Evolutionary conservation across 805 yeast genomes (phyloP).

Genomic region (Isabelozyma heimii): DNA sequence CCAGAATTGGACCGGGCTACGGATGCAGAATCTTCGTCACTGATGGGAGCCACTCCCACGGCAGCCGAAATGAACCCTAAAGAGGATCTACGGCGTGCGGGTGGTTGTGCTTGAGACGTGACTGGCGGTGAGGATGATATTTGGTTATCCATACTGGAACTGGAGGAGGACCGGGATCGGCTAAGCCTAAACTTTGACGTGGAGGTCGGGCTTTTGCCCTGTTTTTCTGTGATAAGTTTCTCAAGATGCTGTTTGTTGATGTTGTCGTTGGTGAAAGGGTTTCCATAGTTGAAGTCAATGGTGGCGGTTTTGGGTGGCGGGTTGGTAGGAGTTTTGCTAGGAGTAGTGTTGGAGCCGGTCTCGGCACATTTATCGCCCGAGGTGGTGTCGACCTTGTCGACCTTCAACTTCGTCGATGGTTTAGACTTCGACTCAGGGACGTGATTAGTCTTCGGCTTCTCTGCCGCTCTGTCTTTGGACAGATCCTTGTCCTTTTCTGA

Average conservation of each 20-base stretch:
- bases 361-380: background rate
- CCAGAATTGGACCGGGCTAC: conserved; percentile 13
- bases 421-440: background rate
- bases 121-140: conserved; percentile 2
- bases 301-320: no score
- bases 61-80: conserved; percentile 8
- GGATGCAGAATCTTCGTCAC: conserved; percentile 6
- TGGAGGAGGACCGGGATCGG: conserved; percentile 24
- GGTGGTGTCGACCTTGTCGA: no score
- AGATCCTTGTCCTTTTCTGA: background rate
- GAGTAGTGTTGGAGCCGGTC: background rate
- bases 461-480: background rate
- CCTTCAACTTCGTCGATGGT: background rate
- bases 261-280: background rate
- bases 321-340: background rate
- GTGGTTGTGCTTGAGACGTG: conserved; percentile 6
- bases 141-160: conserved; percentile 6
- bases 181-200: conserved; percentile 18
- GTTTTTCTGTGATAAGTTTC: background rate
- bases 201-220: background rate
- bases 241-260: conserved; percentile 2
- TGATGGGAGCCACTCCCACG: background rate
- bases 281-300: background rate
- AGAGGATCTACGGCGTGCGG: conserved; percentile 7
- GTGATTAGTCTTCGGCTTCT: background rate